These are phyloP conservation scores for Exophiala spinifera DNA, from an alignment of 2,329 filamentous ascomycete genomes.

Conservation along the genomic window DNA sequence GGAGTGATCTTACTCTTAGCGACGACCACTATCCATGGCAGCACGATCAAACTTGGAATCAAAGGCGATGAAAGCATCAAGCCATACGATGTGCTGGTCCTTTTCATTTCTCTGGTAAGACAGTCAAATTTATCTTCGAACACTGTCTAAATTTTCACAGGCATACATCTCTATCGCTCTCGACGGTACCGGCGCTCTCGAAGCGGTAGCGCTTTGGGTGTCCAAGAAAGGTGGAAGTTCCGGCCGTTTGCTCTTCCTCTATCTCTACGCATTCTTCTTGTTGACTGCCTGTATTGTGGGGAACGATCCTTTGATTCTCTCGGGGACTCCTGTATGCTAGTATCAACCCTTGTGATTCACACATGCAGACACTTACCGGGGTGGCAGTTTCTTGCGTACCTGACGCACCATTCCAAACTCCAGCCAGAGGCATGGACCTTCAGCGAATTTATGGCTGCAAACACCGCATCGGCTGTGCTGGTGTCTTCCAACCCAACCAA, in stretches of 20 bases:
- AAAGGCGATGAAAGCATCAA: slow-evolving; percentile 28
- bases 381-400: slow-evolving; percentile 26
- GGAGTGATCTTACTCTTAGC: slow-evolving; percentile 27
- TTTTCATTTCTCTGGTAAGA: slow-evolving; percentile 27
- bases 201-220: slow-evolving; percentile 28
- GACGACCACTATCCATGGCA: slow-evolving; percentile 29
- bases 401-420: slow-evolving; percentile 26
- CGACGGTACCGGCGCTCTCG: slow-evolving; percentile 28
- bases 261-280: slow-evolving; percentile 29
- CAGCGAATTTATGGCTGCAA: slow-evolving; percentile 30
- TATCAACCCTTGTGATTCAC: neutral
- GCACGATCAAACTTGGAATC: slow-evolving; percentile 28
- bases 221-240: slow-evolving; percentile 29
- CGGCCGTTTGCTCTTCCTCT: slow-evolving; percentile 26
- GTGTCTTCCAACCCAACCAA: slow-evolving; percentile 72
- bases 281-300: slow-evolving; percentile 28
- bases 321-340: slow-evolving; percentile 23
- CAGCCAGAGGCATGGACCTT: slow-evolving; percentile 29
- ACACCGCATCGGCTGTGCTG: slow-evolving; percentile 70
- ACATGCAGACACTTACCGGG: neutral
- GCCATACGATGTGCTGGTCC: slow-evolving; percentile 30
- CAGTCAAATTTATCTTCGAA: no score
- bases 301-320: slow-evolving; percentile 29
- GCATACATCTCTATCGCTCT: slow-evolving; percentile 31
- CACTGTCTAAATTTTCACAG: neutral